Conservation (phyloP, 2,329 filamentous ascomycete genomes). For the Colletotrichum sublineola region DNA sequence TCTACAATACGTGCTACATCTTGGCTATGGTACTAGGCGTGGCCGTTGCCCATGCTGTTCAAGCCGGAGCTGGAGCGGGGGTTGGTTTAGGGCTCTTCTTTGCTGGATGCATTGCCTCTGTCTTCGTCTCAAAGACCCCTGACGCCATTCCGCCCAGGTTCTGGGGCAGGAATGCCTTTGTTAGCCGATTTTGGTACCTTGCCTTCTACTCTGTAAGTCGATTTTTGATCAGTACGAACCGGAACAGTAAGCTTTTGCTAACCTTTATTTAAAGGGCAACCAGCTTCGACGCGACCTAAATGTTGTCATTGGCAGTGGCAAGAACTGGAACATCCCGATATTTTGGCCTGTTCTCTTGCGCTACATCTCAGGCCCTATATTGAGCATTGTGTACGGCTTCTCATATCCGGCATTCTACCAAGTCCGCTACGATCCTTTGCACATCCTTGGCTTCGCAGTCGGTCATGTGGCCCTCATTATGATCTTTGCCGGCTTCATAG, state of each 20-base stretch:
- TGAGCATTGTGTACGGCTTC: slow-evolving; percentile 66
- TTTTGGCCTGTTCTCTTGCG: slow-evolving; percentile 65
- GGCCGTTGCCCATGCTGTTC: slow-evolving; percentile 61
- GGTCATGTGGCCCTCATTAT: slow-evolving; percentile 61
- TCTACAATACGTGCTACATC: slow-evolving; percentile 66
- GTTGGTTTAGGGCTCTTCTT: slow-evolving; percentile 67
- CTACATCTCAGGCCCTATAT: slow-evolving; percentile 62
- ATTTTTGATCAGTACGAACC: background rate
- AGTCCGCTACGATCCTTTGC: slow-evolving; percentile 62
- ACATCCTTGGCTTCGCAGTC: slow-evolving; percentile 64
- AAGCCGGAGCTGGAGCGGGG: slow-evolving; percentile 60
- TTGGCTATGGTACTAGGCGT: slow-evolving; percentile 66
- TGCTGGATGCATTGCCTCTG: slow-evolving; percentile 54
- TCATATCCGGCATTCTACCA: slow-evolving; percentile 64
- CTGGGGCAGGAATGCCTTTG: slow-evolving; percentile 55
- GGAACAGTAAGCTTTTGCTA: background rate
- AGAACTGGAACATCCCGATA: slow-evolving; percentile 68
- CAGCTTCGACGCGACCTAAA: slow-evolving; percentile 69
- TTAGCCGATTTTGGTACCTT: slow-evolving; percentile 64
- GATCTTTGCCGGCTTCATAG: slow-evolving; percentile 61
- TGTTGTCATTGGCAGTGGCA: slow-evolving; percentile 63
- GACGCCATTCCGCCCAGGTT: slow-evolving; percentile 56
- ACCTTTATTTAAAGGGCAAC: slow-evolving; percentile 58
- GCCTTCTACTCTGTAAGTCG: slow-evolving; percentile 68
- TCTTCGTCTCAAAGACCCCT: slow-evolving; percentile 59